Evolutionary conservation across 2,329 filamentous ascomycete species (phyloP).

Genomic region (Cryphonectria japonica): DNA sequence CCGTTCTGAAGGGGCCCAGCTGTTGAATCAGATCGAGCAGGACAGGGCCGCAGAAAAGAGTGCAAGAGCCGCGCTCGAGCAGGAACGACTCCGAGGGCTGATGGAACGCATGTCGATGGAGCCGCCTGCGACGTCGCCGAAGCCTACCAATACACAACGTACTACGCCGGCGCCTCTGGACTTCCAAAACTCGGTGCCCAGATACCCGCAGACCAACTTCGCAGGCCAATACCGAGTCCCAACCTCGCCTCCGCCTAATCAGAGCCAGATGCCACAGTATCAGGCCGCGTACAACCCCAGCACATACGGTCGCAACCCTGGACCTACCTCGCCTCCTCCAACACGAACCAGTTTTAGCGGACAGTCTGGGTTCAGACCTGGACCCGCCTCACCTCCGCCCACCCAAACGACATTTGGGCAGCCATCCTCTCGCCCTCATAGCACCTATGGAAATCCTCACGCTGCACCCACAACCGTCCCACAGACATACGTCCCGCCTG

Average conservation of each 20-base stretch:
- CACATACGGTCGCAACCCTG: slow-evolving; percentile 60
- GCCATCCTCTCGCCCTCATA: slow-evolving; percentile 49
- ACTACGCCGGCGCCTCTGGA: slow-evolving; percentile 42
- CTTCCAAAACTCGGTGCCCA: slow-evolving; percentile 44
- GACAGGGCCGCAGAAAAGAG: slow-evolving; percentile 66
- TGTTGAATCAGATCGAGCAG: slow-evolving; percentile 86
- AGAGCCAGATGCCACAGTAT: slow-evolving; percentile 46
- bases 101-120: slow-evolving; percentile 98
- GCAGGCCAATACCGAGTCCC: slow-evolving; percentile 63
- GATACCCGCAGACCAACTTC: slow-evolving; percentile 58
- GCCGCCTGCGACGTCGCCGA: slow-evolving; percentile 50
- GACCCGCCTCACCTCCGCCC: slow-evolving; percentile 59
- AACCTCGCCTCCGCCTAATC: slow-evolving; percentile 58
- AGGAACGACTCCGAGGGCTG: slow-evolving; percentile 80
- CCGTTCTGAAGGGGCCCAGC: slow-evolving; percentile 84
- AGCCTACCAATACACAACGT: slow-evolving; percentile 41
- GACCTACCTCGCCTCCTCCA: slow-evolving; percentile 52
- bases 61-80: slow-evolving; percentile 76
- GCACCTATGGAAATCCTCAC: slow-evolving; percentile 51
- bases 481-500: slow-evolving; percentile 50
- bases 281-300: slow-evolving; percentile 60
- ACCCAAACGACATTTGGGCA: slow-evolving; percentile 58
- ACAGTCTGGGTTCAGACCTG: slow-evolving; percentile 36
- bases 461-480: slow-evolving; percentile 35
- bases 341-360: slow-evolving; percentile 43